Evolutionary conservation across 345 rosid genomes (phyloP).

Genomic region (Ceriops decandra): DNA sequence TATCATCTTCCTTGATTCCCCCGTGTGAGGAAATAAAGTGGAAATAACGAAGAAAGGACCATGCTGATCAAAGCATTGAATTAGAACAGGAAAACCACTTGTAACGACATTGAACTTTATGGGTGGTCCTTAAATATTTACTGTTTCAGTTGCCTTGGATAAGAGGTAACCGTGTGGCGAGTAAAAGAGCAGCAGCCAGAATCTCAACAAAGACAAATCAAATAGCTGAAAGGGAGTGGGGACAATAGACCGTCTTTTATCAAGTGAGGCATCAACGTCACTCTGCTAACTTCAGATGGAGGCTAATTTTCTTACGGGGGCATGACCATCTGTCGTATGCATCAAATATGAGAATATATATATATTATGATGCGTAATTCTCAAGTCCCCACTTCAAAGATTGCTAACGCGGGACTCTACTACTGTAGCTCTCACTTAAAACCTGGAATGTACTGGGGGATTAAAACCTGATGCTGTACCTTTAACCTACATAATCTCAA

Average conservation of each 20-base stretch:
- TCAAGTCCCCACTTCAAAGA: too few species aligned
- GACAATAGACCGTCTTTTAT: background rate
- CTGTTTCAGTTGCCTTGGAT: conserved; percentile 7
- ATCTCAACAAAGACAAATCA: background rate
- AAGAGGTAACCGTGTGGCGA: conserved; percentile 6
- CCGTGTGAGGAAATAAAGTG: conserved; percentile 4
- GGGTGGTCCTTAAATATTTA: background rate
- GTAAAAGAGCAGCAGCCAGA: background rate
- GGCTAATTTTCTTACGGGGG: background rate
- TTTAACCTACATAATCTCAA: too few species aligned
- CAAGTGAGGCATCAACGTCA: background rate
- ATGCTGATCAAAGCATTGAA: background rate
- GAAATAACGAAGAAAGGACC: conserved; percentile 1
- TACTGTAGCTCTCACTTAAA: too few species aligned
- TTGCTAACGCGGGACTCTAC: too few species aligned
- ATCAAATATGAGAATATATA: too few species aligned
- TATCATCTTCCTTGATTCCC: background rate
- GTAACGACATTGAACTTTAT: background rate
- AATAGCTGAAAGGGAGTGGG: background rate
- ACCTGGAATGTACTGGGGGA: too few species aligned
- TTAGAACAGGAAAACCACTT: background rate
- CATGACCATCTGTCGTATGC: too few species aligned
- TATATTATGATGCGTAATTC: too few species aligned
- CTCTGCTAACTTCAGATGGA: background rate
- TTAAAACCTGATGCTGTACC: too few species aligned